A percentile compares a stretch with the other conserved stretches of the same genome.
Evolutionary conservation across 208 protist species (phyloP).

Genomic region (Lotmaria passim): DNA sequence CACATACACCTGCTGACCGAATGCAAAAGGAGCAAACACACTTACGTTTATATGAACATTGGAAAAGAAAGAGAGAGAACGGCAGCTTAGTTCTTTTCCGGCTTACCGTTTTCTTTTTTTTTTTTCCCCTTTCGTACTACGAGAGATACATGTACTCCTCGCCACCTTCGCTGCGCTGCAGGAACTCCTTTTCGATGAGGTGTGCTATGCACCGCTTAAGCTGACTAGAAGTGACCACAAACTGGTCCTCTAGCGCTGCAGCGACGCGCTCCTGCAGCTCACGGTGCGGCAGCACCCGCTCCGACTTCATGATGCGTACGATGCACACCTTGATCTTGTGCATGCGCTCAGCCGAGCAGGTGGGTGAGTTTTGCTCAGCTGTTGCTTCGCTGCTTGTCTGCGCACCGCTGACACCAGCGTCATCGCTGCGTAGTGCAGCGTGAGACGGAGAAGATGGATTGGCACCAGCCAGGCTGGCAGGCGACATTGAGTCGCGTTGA

Average conservation of each 20-base stretch:
- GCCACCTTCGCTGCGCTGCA: constrained; percentile 41
- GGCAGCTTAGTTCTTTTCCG: neutral
- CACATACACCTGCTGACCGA: too few species aligned
- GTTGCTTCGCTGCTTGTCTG: neutral
- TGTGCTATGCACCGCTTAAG: constrained; percentile 56
- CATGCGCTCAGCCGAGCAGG: constrained; percentile 27
- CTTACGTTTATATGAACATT: too few species aligned
- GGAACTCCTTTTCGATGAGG: constrained; percentile 71
- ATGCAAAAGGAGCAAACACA: too few species aligned
- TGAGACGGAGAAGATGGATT: neutral
- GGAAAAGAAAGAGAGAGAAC: too few species aligned
- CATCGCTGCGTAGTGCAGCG: neutral
- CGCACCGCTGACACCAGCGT: neutral
- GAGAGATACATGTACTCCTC: constrained; percentile 61
- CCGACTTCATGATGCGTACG: constrained; percentile 62
- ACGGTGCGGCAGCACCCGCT: constrained; percentile 39
- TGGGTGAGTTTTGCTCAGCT: constrained; percentile 7
- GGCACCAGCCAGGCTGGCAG: neutral
- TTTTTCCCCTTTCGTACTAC: constrained; percentile 15
- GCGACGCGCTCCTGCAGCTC: constrained; percentile 42
- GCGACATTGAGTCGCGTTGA: constrained; percentile 16
- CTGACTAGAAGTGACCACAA: constrained; percentile 41
- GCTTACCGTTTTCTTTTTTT: neutral
- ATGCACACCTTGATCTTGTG: constrained; percentile 62
- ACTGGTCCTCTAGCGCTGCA: constrained; percentile 28